These are phyloP conservation scores for Stylonectria norvegica DNA, from an alignment of 2,329 filamentous ascomycete genomes.

Conservation along the genomic window DNA sequence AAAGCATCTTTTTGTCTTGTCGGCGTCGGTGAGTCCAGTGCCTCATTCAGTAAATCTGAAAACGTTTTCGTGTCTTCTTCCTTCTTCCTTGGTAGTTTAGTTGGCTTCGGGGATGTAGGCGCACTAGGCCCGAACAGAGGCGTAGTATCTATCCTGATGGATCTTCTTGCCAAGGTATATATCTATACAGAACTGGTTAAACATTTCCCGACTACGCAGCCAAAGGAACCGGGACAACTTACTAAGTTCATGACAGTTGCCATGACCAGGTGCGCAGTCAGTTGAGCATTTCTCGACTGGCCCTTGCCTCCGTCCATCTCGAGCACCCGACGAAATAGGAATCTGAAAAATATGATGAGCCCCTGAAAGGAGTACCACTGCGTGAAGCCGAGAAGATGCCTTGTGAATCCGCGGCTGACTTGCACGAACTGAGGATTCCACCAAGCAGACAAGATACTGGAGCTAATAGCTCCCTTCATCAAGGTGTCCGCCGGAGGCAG, in stretches of 20 bases:
- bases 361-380: conserved; percentile 66
- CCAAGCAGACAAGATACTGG: conserved; percentile 54
- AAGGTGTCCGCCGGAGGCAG: conserved; percentile 41
- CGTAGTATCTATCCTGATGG: conserved; percentile 55
- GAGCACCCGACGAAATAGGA: conserved; percentile 44
- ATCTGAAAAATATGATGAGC: conserved; percentile 54
- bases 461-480: conserved; percentile 46
- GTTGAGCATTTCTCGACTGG: conserved; percentile 38
- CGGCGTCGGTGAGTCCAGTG: conserved; percentile 25
- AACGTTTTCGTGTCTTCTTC: conserved; percentile 40
- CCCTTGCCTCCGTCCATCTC: conserved; percentile 38
- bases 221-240: too few species aligned
- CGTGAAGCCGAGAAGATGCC: conserved; percentile 56
- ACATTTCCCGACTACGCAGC: too few species aligned
- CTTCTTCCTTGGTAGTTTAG: conserved; percentile 18
- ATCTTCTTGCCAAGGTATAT: conserved; percentile 40
- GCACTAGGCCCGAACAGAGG: conserved; percentile 45
- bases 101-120: conserved; percentile 23
- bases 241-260: conserved; percentile 52
- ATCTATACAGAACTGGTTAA: conserved; percentile 34
- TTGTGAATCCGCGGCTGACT: conserved; percentile 56
- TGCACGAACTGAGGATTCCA: conserved; percentile 68
- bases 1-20: conserved; percentile 12
- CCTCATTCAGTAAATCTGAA: conserved; percentile 38
- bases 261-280: conserved; percentile 54